Percentiles rank a stretch among this genome's conserved stretches.
phyloP scores from a whole-genome alignment of 129 eudicot species.

The Escallonia rubra region DNA sequence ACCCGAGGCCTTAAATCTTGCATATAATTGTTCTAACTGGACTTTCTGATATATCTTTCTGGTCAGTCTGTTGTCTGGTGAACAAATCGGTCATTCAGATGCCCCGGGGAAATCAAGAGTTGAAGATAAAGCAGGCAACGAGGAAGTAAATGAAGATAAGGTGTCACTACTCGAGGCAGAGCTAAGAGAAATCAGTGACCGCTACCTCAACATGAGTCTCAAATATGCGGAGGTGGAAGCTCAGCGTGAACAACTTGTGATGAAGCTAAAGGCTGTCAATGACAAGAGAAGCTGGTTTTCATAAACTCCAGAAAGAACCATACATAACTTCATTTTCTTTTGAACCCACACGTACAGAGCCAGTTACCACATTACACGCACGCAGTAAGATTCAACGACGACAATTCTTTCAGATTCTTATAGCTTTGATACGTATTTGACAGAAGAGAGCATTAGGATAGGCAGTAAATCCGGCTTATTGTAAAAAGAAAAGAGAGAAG shows the following conservation, averaged over 20 bases:
- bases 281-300: slow-evolving; percentile 55
- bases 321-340: not conserved
- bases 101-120: slow-evolving; percentile 4
- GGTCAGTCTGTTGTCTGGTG: slow-evolving; percentile 38
- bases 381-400: too few species aligned
- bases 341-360: not conserved
- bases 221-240: slow-evolving; percentile 79
- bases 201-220: slow-evolving; percentile 66
- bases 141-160: slow-evolving; percentile 20
- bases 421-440: too few species aligned
- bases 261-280: slow-evolving; percentile 47
- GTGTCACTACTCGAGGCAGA: slow-evolving; percentile 39
- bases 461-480: too few species aligned
- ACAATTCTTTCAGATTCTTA: too few species aligned
- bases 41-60: slow-evolving; percentile 1
- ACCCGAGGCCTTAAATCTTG: not conserved
- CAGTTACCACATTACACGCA: too few species aligned
- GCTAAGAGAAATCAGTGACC: slow-evolving; percentile 59
- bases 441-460: too few species aligned
- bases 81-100: slow-evolving; percentile 12
- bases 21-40: not conserved
- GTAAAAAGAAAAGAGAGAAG: too few species aligned
- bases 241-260: slow-evolving; percentile 63
- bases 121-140: slow-evolving; percentile 16
- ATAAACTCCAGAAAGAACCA: slow-evolving; percentile 1